Evolutionary conservation across 345 rosid genomes (phyloP), one percentile per base, ranked within the genome.

Genomic region (Sonneratia alba): DNA sequence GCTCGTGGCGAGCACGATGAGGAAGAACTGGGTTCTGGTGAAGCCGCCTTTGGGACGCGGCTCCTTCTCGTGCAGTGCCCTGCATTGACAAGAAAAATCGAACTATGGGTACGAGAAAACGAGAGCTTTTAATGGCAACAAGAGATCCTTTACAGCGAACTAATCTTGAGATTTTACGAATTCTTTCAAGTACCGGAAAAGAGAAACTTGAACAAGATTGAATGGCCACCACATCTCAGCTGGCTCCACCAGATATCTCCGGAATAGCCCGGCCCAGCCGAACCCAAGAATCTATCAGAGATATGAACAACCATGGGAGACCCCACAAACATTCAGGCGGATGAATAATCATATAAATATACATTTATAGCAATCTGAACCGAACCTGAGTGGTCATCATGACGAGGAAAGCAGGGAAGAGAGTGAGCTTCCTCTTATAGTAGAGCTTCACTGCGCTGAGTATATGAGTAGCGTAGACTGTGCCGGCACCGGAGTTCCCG

Each of bases 141-240:
- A 27, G 32, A 27, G 32, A 27, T 27, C 32, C 32, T 27, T 27
- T 27, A 48, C 4, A 48, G 12, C 18, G 18, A 48, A 11, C 15
- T 47, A 9, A 13, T 14, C 2, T 47, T 11, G 15, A 24, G 6
- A 7, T n/a, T 8, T 5, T 5, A 59, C 11, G 14, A 8, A 34
- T 43, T 0, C 3, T 57, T 32, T 66, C 2, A 21, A 36, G n/a
- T 79, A 91, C 97, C 89, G 78, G 86, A 92, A 92, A 55, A 92
- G 72, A 15, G 93, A 92, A 71, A 89, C 97, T 73, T 87, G 91
- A 74, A 92, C 93, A 51, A 92, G 77, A 79, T 87, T 87, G 63
- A 55, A 4, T 0, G 97, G 97, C 97, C 97, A 89, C 97, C 97
- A 91, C 96, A 91, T 91, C 38, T 83, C 97, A 66, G 83, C 90